Evolutionary conservation across 2,329 filamentous ascomycete species (phyloP), one percentile per base, ranked within the genome.

Genomic region (Ophiocordyceps australis): DNA sequence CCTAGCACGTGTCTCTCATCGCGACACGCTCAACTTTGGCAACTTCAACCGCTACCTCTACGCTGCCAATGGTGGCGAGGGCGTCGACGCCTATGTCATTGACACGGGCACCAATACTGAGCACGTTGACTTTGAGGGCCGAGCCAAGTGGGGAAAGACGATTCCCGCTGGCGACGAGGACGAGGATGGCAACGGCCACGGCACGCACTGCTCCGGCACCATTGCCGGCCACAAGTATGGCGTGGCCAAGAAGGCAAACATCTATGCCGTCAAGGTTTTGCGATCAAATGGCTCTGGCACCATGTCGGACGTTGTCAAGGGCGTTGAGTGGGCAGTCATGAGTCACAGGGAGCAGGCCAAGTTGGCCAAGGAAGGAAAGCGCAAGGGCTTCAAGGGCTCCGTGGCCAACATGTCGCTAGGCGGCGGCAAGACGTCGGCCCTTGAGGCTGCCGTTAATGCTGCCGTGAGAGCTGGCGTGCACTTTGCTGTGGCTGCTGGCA

Each of bases 391-490:
- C 77, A 95, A 95, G 76, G 89, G 89, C 49, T 93, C 82, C 38
- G 78, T 86, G 47, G 89, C 91, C 62, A 98, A 98, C 74, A 98
- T 98, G 89, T 91, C 80, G 47, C 77, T 98, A 31, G 89, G 89
- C 47, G 89, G 89, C 61, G 89, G 89, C 65, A 95, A 94, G 68
- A 94, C 86, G 34, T 67, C 72, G 38, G 75, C 83, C 45, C 74
- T 98, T 29, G 89, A 98, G 49, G 68, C 77, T 38, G 82, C 83
- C 39, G 86, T 95, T 39, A 89, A 95, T 52, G 86, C 86, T 37
- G 86, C 86, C 37, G 86, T 95, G 42, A 67, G 76, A 30, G 78
- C 76, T 44, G 89, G 89, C 49, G 68, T 98, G 35, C 85, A 98
- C 71, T 98, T 98, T 46, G 85, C 91, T 40, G 89, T 98, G 40